Evolutionary conservation across 2,329 filamentous ascomycete species (phyloP).

Genomic region (Phialemoniopsis sp.): DNA sequence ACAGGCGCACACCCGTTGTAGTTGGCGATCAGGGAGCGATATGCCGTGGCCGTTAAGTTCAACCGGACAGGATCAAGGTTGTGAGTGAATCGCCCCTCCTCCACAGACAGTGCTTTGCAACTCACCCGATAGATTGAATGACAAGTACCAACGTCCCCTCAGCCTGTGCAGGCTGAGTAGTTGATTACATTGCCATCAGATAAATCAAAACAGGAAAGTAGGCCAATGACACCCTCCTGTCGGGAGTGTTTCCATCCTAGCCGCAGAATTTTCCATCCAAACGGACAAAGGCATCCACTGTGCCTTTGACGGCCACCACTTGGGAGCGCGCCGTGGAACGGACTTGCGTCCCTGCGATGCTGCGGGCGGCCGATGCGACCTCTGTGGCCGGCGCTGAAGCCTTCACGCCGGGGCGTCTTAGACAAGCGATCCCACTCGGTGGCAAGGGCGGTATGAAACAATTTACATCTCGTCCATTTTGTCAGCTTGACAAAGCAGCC

Average conservation of each 20-base stretch:
- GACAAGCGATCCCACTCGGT: slow-evolving; percentile 12
- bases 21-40: too few relatives aligned
- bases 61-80: too few relatives aligned
- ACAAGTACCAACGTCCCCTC: neutral
- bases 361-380: slow-evolving; percentile 6
- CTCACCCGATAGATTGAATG: neutral
- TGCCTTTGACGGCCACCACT: slow-evolving; percentile 2
- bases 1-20: too few relatives aligned
- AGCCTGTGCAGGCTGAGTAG: neutral
- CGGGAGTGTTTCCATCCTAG: neutral
- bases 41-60: too few relatives aligned
- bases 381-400: slow-evolving; percentile 1
- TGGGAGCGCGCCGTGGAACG: slow-evolving; percentile 4
- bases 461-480: slow-evolving; percentile 13
- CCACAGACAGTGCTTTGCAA: neutral
- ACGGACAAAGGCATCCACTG: slow-evolving; percentile 7
- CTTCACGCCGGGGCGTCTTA: neutral
- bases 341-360: slow-evolving; percentile 7
- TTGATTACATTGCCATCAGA: slow-evolving; percentile 2
- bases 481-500: slow-evolving; percentile 21
- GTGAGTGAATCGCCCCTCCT: too few relatives aligned
- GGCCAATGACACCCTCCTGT: too few relatives aligned
- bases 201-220: slow-evolving; percentile 2
- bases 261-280: neutral
- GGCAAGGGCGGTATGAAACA: slow-evolving; percentile 3